phyloP scores from a whole-genome alignment of 2,329 filamentous ascomycete species.

The Neonectria sp. region DNA sequence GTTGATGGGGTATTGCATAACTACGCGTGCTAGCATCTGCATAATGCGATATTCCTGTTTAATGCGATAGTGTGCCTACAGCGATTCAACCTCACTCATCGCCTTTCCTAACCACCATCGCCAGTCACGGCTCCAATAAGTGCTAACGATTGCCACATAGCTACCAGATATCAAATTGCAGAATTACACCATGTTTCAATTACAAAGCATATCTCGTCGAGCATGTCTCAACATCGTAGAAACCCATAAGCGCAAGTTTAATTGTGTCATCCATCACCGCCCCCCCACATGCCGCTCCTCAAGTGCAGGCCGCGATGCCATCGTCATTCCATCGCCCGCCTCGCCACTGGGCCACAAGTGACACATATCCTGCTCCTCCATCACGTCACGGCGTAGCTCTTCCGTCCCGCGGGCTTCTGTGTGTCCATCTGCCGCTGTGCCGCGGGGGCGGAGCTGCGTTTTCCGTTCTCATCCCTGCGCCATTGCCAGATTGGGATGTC shows the following conservation, averaged over 20 bases:
- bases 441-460: neutral
- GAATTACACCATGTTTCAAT: neutral
- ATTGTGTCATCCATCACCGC: neutral
- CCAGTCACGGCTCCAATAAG: neutral
- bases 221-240: neutral
- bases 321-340: neutral
- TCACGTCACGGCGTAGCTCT: neutral
- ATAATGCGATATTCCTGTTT: slow-evolving; percentile 12
- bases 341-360: neutral
- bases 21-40: slow-evolving; percentile 9
- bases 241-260: neutral
- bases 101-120: neutral
- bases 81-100: neutral
- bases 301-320: neutral
- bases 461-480: slow-evolving; percentile 5
- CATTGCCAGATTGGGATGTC: slow-evolving; percentile 10
- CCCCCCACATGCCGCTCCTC: neutral
- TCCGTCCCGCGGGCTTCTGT: neutral
- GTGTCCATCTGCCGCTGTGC: neutral
- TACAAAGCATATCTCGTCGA: neutral
- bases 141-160: neutral
- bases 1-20: neutral
- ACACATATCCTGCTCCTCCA: neutral
- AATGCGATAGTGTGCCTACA: neutral
- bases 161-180: neutral